Percentiles rank a stretch among this genome's conserved stretches.
phyloP scores from a whole-genome alignment of 2,329 filamentous ascomycete genomes.

The Epichloe sp. region DNA sequence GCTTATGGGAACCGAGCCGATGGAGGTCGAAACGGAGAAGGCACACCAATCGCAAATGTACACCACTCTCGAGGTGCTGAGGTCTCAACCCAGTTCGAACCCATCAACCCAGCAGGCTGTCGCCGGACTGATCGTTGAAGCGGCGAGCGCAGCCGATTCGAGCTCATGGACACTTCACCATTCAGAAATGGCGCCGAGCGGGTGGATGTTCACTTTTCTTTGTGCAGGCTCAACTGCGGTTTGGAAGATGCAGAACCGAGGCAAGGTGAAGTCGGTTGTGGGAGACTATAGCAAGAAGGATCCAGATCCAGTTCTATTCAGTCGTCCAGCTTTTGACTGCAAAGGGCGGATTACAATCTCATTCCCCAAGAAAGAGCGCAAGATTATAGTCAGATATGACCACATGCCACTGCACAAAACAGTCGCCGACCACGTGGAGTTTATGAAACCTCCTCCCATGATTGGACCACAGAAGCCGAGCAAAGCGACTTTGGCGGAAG shows the following conservation, averaged over 20 bases:
- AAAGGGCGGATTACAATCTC: slow-evolving; percentile 35
- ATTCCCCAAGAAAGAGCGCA: slow-evolving; percentile 33
- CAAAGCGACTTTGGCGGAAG: neutral
- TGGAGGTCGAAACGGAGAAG: slow-evolving; percentile 4
- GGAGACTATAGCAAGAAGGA: slow-evolving; percentile 36
- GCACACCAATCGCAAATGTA: slow-evolving; percentile 25
- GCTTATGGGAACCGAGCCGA: slow-evolving; percentile 16
- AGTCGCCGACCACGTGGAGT: slow-evolving; percentile 34
- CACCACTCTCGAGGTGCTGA: slow-evolving; percentile 30
- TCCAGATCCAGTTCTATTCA: slow-evolving; percentile 29
- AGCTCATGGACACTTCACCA: slow-evolving; percentile 36
- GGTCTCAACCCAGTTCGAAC: slow-evolving; percentile 35
- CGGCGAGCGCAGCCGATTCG: slow-evolving; percentile 31
- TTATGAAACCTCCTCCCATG: slow-evolving; percentile 32
- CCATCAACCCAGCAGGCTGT: slow-evolving; percentile 35
- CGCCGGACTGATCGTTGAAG: slow-evolving; percentile 32
- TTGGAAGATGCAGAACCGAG: slow-evolving; percentile 37
- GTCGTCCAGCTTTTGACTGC: slow-evolving; percentile 46
- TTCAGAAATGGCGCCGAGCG: slow-evolving; percentile 30
- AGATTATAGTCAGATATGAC: slow-evolving; percentile 39
- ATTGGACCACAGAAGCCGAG: slow-evolving; percentile 14
- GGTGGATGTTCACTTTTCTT: slow-evolving; percentile 40
- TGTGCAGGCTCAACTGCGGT: slow-evolving; percentile 39
- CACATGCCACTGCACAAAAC: slow-evolving; percentile 45
- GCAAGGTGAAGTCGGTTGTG: slow-evolving; percentile 25